These are phyloP conservation scores for Gaertneriomyces sp. DNA, from an alignment of 192 early-diverging fungal species.

Conservation along the genomic window DNA sequence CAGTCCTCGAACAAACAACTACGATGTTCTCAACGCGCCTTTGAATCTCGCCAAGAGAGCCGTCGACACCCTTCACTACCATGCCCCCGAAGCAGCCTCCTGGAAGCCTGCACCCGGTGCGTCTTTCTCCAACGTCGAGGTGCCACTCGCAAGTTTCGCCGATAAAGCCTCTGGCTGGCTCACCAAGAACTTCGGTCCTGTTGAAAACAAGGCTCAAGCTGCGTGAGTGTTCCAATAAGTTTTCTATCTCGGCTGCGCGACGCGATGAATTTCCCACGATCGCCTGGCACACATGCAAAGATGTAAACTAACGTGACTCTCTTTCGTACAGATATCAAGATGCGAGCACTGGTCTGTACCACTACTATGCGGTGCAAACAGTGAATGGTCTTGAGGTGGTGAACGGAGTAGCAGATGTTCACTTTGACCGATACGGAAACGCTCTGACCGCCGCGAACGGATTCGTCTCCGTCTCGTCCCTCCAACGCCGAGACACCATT, in stretches of 20 bases:
- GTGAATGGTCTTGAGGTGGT: slow-evolving; percentile 19
- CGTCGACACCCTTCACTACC: not conserved
- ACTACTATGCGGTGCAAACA: slow-evolving; percentile 21
- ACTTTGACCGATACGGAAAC: slow-evolving; percentile 18
- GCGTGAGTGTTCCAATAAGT: not conserved
- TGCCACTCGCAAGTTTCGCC: not conserved
- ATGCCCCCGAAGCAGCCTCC: not conserved
- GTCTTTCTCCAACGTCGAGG: not conserved
- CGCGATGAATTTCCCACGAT: not conserved
- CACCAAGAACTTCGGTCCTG: slow-evolving; percentile 6
- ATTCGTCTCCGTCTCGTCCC: slow-evolving; percentile 1
- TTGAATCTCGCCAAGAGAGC: not conserved
- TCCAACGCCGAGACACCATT: slow-evolving; percentile 10
- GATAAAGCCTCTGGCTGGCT: slow-evolving; percentile 6
- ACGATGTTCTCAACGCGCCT: not conserved
- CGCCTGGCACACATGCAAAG: not conserved
- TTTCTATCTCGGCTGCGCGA: not conserved
- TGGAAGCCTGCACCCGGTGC: slow-evolving; percentile 1
- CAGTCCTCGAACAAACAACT: not conserved
- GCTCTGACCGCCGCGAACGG: slow-evolving; percentile 11
- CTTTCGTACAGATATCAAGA: slow-evolving; percentile 4
- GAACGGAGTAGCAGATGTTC: slow-evolving; percentile 19
- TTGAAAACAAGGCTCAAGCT: not conserved
- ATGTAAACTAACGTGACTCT: not conserved
- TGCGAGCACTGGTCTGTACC: slow-evolving; percentile 7